Base-by-base conservation (phyloP, 139 green algal species). In the Marvania coccoides region DNA sequence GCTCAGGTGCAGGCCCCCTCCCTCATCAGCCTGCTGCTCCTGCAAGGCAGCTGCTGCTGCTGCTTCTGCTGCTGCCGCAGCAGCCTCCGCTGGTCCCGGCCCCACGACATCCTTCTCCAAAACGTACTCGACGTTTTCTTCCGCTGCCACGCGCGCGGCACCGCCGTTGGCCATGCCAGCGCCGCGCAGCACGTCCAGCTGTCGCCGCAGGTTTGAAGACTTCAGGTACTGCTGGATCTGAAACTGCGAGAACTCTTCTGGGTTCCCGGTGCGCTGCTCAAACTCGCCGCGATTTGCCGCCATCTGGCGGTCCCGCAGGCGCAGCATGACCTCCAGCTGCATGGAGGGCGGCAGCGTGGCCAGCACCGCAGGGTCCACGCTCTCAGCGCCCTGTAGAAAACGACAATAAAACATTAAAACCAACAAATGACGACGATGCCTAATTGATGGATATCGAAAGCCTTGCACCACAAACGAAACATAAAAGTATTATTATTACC, bases 221-320 rank as follows among this genome's bases (percentile, higher is more conserved):
- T 85, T 87, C 29, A 97, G 72, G 74, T 94, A 97, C 15, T 83
- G 81, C 37, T 81, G 12, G 75, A 97, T 85, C 71, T 97, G 86
- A 33, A 81, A 71, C 29, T 51, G 15, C 26, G 82, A 88, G 65
- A 88, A 91, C 38, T 64, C 39, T 23, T 55, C 23, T 14, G 85
- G 81, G 15, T 68, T 72, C 2, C 59, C 77, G 3, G 68, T 74
- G 33, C 71, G 61, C 4, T n/a, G 26, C 51, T 82, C 65, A 71
- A 94, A 95, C 42, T 77, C 72, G 54, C 83, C 77, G 4, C 90
- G 72, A 65, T 94, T 95, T 38, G 75, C 71, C 65, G 73, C 48
- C 47, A 67, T 75, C 39, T 79, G 69, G 55, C 77, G 63, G 38
- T 97, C 90, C 23, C 90, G 71, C 63, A 90, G 70, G 53, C 79